Base-by-base conservation (phyloP, 169 alveolate species). In the Plasmodium knowlesi region DNA sequence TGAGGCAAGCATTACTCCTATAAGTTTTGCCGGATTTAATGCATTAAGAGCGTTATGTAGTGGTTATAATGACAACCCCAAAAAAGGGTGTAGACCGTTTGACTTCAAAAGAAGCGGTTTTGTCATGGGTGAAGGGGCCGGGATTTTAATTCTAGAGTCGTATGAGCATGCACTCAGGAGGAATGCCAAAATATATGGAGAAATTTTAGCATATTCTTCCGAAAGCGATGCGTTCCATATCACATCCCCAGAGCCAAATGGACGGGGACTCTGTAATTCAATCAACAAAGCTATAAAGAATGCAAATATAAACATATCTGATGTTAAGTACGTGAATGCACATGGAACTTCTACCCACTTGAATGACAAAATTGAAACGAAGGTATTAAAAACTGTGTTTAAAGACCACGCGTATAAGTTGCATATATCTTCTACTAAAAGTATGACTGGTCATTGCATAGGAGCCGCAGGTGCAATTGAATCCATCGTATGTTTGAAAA, bases 121-220 rank as follows among this genome's bases (percentile, higher is more conserved):
- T 50, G 98, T 98, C 37, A 93, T 97, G 94, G 96, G 98, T 10
- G 99, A 97, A 67, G 99, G 99, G 6, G 97, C 98, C 30, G 99
- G 98, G 32, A 92, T 97, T n/a, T 53, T 98, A 37, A 96, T 98
- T 71, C 70, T 98, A 12, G 98, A 97, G 92, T 96, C 97, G 1
- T 94, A 96, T 30, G 98, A 97, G 39, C 98, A 97, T 85, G 99
- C 99, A 12, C n/a, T 94, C 12, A 84, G 92, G 37, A 96, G 99
- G 85, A 96, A 96, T 83, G 98, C 98, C 0, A 95, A 92, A 39
- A 97, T 97, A 19, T 98, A 97, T 94, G 97, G 98, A 37, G 98
- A 98, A 78, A 79, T 97, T 41, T 92, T 94, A 6, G 98, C 98
- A 46, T 97, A 94, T 57, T 83, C 96, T 16, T 96, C 97, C 61